Base-by-base conservation (phyloP, 495 filamentous ascomycete genomes). In the Xylaria nigripes region DNA sequence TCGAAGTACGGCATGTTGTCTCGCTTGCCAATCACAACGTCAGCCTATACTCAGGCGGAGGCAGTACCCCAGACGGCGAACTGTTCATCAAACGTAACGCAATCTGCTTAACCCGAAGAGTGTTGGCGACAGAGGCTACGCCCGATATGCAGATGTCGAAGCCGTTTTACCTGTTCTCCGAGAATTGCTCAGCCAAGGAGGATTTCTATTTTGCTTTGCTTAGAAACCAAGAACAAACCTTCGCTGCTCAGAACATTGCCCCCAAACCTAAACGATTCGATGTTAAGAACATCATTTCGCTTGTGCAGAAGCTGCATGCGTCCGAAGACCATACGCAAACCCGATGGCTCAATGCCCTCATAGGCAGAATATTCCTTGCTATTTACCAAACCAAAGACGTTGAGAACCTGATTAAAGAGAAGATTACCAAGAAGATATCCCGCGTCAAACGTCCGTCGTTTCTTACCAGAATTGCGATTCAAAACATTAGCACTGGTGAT, bases 201-300 rank as follows among this genome's bases (percentile, higher is more conserved):
- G 93, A 98, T 59, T 97, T 98, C 72, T 98, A 98, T 68, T 88
- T 94, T 67, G 87, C 91, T 18, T 76, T 98, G 58, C 76, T 98
- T 15, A 81, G 86, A 55, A 93, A 90, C 56, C 89, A 95, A 63
- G 83, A 89, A 45, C 83, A 81, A 60, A 74, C 77, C 19, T 72
- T 79, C 49, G 70, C 80, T 40, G 71, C 76, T 6, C 68, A 74
- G 18, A 75, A 81, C 45, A 74, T 73, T 12, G 79, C 84, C 0
- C 90, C 92, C 6, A 76, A 76, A 29, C 86, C 86, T 15, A 81
- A 90, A 50, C 73, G 81, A n/a, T 95, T 91, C 61, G 84, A 93
- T 25, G 77, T 86, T 18, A 85, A 86, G 64, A 80, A 95, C 70
- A 85, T 96, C 29, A 86, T 96, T 60, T 81, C 83, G 0, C 70